phyloP scores from a whole-genome alignment of 257 asterid genomes.

The Solanum ahanhuiri region DNA sequence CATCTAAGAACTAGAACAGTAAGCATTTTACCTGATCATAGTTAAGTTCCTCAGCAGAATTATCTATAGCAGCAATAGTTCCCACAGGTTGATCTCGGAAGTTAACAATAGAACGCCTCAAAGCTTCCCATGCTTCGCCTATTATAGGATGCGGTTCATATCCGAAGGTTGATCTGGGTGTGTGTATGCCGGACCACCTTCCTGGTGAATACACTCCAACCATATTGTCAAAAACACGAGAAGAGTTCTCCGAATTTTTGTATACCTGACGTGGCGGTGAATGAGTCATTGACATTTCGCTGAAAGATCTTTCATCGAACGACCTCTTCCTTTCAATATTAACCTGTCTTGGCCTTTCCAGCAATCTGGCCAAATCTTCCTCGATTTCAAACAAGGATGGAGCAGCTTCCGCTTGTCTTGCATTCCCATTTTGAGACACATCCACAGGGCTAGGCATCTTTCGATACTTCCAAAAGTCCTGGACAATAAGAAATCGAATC shows the following conservation, averaged over 20 bases:
- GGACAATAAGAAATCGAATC: neutral
- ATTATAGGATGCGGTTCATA: constrained; percentile 69
- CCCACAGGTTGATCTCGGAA: constrained; percentile 84
- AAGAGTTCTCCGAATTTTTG: constrained; percentile 42
- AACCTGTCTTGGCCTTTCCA: constrained; percentile 54
- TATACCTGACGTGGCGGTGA: constrained; percentile 52
- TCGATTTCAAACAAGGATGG: constrained; percentile 65
- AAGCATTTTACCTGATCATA: constrained; percentile 62
- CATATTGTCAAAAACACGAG: constrained; percentile 47
- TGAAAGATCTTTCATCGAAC: constrained; percentile 77
- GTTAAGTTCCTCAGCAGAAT: constrained; percentile 70
- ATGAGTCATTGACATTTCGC: constrained; percentile 54
- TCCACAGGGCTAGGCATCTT: constrained; percentile 44
- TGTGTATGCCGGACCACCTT: constrained; percentile 58
- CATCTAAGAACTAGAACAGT: neutral
- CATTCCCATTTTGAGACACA: constrained; percentile 35
- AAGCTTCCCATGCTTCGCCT: constrained; percentile 82
- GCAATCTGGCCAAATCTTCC: constrained; percentile 48
- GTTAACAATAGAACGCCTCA: constrained; percentile 65
- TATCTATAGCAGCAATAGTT: constrained; percentile 86
- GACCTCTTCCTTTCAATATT: constrained; percentile 79
- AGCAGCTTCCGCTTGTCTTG: constrained; percentile 33
- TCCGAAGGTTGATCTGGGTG: constrained; percentile 54
- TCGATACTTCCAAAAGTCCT: neutral
- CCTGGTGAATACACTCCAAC: constrained; percentile 49